These are phyloP conservation scores for Nicotiana obtusifolia DNA, from an alignment of 257 asterid genomes.

Conservation along the genomic window DNA sequence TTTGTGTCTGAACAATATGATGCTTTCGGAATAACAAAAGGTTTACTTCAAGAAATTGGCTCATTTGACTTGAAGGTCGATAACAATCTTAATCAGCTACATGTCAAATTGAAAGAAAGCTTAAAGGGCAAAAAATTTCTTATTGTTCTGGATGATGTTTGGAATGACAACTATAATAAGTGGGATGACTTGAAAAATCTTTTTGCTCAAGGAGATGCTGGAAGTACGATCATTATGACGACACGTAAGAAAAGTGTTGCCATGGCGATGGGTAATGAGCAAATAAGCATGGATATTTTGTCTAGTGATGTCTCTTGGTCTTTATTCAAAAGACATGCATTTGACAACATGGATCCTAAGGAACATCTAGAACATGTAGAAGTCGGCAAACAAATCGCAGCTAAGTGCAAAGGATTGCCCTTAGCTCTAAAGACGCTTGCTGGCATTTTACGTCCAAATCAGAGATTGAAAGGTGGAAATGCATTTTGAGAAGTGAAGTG, in stretches of 20 bases:
- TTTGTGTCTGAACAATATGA: slow-evolving; percentile 48
- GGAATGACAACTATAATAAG: slow-evolving; percentile 35
- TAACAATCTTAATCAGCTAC: slow-evolving; percentile 39
- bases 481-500: background rate
- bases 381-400: background rate
- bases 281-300: background rate
- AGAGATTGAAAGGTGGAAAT: background rate
- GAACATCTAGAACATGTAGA: background rate
- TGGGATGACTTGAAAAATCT: slow-evolving; percentile 32
- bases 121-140: slow-evolving; percentile 41
- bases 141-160: slow-evolving; percentile 52
- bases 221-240: slow-evolving; percentile 54
- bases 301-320: background rate
- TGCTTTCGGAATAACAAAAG: slow-evolving; percentile 35
- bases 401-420: slow-evolving; percentile 5
- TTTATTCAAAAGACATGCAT: slow-evolving; percentile 8
- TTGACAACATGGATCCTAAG: background rate
- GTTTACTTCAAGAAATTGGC: slow-evolving; percentile 13
- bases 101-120: slow-evolving; percentile 37
- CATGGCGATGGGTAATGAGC: slow-evolving; percentile 18
- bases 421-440: background rate
- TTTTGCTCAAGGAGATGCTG: slow-evolving; percentile 35
- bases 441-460: background rate
- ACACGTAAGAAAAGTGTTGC: slow-evolving; percentile 46
- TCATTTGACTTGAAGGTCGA: slow-evolving; percentile 21